phyloP scores from a whole-genome alignment of 345 rosid genomes.

The Aquilaria malaccensis region DNA sequence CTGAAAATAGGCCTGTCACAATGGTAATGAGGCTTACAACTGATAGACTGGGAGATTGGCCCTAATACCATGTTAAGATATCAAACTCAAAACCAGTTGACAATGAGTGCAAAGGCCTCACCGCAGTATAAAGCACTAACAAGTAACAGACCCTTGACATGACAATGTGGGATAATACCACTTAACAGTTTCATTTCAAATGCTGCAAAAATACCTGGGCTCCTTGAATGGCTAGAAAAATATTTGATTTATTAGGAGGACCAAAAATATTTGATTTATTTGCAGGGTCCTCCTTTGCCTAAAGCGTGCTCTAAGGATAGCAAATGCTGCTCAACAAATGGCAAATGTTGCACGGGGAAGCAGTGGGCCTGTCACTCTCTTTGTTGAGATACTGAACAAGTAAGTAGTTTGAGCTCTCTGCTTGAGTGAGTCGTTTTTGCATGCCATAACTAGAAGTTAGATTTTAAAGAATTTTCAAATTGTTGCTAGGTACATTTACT shows the following conservation, averaged over 20 bases:
- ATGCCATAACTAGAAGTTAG: neutral
- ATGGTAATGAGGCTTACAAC: too few relatives aligned
- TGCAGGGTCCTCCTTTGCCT: conserved; percentile 78
- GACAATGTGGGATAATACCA: too few relatives aligned
- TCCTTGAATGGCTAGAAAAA: neutral
- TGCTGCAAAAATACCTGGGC: too few relatives aligned
- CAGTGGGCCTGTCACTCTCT: conserved; percentile 70
- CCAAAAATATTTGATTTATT: neutral
- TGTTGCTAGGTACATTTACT: conserved; percentile 59
- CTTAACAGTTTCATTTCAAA: neutral
- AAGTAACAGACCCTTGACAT: too few relatives aligned
- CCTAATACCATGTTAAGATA: too few relatives aligned
- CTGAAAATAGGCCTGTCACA: too few relatives aligned
- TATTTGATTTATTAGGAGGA: neutral
- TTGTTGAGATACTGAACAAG: conserved; percentile 89
- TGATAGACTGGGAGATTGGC: too few relatives aligned
- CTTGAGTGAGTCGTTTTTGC: conserved; percentile 4
- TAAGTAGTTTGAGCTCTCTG: conserved; percentile 18
- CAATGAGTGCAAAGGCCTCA: too few relatives aligned
- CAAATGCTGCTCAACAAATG: conserved; percentile 93
- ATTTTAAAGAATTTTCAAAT: neutral
- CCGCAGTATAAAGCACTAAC: too few relatives aligned
- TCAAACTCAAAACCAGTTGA: too few relatives aligned
- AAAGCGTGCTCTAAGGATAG: conserved; percentile 80
- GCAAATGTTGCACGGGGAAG: conserved; percentile 63